Percentiles rank a stretch among this genome's conserved stretches.
phyloP scores from a whole-genome alignment of 2,329 filamentous ascomycete species.

The Alternaria novae-zelandiae region DNA sequence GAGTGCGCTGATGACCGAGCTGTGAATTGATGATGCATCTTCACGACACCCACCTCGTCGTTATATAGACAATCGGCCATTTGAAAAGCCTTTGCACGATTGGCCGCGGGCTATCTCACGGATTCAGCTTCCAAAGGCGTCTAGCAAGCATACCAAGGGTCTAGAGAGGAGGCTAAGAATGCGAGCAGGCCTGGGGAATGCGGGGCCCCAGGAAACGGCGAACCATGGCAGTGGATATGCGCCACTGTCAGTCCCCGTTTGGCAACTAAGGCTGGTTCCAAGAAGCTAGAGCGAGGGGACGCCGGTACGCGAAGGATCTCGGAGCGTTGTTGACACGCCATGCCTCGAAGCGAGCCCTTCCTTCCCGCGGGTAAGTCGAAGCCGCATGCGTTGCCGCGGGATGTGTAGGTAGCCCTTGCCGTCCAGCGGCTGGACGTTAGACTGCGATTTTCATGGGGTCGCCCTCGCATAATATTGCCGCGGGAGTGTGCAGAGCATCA shows the following conservation, averaged over 20 bases:
- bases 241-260: constrained; percentile 5
- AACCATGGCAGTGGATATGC: constrained; percentile 10
- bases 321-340: neutral
- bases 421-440: constrained; percentile 1
- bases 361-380: constrained; percentile 3
- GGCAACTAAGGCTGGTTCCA: neutral
- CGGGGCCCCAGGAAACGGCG: constrained; percentile 25
- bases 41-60: neutral
- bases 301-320: neutral
- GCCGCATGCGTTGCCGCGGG: neutral
- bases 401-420: neutral
- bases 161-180: constrained; percentile 1
- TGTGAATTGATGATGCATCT: neutral
- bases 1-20: neutral
- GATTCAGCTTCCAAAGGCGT: neutral
- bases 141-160: neutral
- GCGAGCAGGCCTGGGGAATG: neutral
- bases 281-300: neutral
- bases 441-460: neutral
- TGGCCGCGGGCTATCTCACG: neutral
- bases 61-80: constrained; percentile 1
- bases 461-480: neutral
- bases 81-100: neutral
- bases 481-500: neutral
- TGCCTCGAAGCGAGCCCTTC: neutral